A percentile compares a stretch with the other conserved stretches of the same genome.
Evolutionary conservation across 1,284 basidiomycete genomes (phyloP).

Genomic region (Cutaneotrichosporon daszewskae): DNA sequence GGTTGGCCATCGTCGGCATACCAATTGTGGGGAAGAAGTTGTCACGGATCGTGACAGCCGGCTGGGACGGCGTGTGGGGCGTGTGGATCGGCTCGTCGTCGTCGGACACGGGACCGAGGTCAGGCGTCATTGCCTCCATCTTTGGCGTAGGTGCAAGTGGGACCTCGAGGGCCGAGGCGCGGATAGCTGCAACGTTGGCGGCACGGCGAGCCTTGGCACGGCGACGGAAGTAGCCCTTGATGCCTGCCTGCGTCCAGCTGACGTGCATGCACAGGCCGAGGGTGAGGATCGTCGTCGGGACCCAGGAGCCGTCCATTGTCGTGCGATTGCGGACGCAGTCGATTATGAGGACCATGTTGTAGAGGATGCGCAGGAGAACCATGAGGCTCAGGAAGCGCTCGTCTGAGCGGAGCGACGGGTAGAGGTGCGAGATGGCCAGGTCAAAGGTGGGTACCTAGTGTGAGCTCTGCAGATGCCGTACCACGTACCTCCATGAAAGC

Average conservation of each 20-base stretch:
- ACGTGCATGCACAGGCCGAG: conserved; percentile 54
- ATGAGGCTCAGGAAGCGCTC: conserved; percentile 54
- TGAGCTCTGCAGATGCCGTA: not conserved
- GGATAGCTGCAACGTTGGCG: not conserved
- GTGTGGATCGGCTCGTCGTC: conserved; percentile 42
- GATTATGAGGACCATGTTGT: conserved; percentile 51
- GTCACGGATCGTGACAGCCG: conserved; percentile 21
- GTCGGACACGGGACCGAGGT: conserved; percentile 21
- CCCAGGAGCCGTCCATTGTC: conserved; percentile 39
- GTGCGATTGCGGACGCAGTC: conserved; percentile 45
- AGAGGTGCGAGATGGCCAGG: conserved; percentile 53
- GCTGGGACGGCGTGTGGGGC: conserved; percentile 32
- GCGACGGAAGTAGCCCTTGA: conserved; percentile 53
- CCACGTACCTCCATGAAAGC: conserved; percentile 53
- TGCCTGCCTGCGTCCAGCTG: conserved; percentile 55
- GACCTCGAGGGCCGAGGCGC: not conserved
- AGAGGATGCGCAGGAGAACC: conserved; percentile 55
- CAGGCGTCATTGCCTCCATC: not conserved
- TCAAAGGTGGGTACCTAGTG: conserved; percentile 56
- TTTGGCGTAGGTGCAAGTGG: not conserved
- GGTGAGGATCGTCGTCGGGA: conserved; percentile 49
- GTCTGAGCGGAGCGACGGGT: conserved; percentile 53
- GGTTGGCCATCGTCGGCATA: conserved; percentile 15
- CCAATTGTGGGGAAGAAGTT: conserved; percentile 21
- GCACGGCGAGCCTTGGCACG: conserved; percentile 9